phyloP scores from a whole-genome alignment of 2,329 filamentous ascomycete genomes.

The Ascochyta pisi region DNA sequence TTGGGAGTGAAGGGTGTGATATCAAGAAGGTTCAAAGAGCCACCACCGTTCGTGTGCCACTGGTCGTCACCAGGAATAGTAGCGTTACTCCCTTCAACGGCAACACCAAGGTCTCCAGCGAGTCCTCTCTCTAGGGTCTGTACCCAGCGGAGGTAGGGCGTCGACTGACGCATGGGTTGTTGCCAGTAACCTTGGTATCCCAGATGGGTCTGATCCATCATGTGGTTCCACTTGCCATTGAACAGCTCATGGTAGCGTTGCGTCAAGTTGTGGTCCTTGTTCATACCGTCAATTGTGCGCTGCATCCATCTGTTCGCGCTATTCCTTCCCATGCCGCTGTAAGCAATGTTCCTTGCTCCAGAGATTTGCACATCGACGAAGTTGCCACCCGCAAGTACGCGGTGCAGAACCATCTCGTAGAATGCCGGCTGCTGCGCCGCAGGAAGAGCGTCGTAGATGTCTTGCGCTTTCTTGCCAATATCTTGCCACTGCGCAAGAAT shows the following conservation, averaged over 20 bases:
- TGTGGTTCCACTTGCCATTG: constrained; percentile 50
- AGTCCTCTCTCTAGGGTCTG: constrained; percentile 65
- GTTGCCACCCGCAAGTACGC: constrained; percentile 64
- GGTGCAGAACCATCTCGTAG: constrained; percentile 68
- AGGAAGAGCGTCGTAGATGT: constrained; percentile 62
- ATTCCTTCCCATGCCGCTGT: constrained; percentile 47
- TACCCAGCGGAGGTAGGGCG: constrained; percentile 67
- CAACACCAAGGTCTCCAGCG: constrained; percentile 68
- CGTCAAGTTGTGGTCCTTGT: constrained; percentile 47
- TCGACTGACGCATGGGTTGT: constrained; percentile 73
- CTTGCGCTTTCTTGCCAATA: constrained; percentile 62
- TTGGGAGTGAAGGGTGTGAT: constrained; percentile 45
- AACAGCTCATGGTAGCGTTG: constrained; percentile 44
- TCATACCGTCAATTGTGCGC: constrained; percentile 46
- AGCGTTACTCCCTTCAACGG: constrained; percentile 70
- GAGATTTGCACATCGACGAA: constrained; percentile 58
- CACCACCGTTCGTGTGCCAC: constrained; percentile 60
- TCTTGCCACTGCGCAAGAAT: constrained; percentile 63
- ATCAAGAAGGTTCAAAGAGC: constrained; percentile 38
- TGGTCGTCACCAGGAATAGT: constrained; percentile 71
- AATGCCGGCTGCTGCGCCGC: constrained; percentile 62
- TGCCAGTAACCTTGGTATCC: constrained; percentile 60
- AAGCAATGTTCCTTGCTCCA: constrained; percentile 47
- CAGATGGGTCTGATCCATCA: constrained; percentile 52
- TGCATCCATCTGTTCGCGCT: constrained; percentile 49